Conservation (phyloP, 1,284 basidiomycete species). For the Bothia castanella region DNA sequence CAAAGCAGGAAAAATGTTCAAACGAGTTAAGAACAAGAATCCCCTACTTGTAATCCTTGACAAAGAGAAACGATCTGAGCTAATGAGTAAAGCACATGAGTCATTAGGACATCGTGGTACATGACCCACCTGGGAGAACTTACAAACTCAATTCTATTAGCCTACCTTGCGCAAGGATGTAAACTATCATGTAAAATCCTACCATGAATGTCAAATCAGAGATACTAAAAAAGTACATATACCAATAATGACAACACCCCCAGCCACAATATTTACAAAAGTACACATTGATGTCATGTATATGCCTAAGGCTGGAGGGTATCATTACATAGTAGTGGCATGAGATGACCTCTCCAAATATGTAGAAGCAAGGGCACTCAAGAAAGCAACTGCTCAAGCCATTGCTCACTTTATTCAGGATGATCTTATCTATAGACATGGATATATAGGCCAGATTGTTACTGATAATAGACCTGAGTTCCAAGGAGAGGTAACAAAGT, state of each 20-base stretch:
- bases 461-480: slow-evolving; percentile 7
- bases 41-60: no score
- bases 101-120: background rate
- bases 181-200: slow-evolving; percentile 2
- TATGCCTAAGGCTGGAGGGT: background rate
- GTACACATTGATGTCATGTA: background rate
- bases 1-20: no score
- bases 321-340: background rate
- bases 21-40: no score
- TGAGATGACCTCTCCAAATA: background rate
- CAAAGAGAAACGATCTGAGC: no score
- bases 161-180: background rate
- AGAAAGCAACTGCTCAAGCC: slow-evolving; percentile 10
- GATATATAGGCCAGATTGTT: slow-evolving; percentile 9
- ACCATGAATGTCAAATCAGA: slow-evolving; percentile 5
- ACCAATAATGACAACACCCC: slow-evolving; percentile 12
- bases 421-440: slow-evolving; percentile 3
- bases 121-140: background rate
- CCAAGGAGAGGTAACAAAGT: background rate
- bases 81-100: background rate
- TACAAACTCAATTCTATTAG: slow-evolving; percentile 1
- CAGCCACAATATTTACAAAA: slow-evolving; percentile 13
- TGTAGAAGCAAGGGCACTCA: slow-evolving; percentile 9
- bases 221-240: background rate
- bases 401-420: background rate